A percentile compares a stretch with the other conserved stretches of the same genome.
These are phyloP conservation scores for Sclerotinia sclerotiorum DNA, from an alignment of 2,329 filamentous ascomycete genomes.

Conservation along the genomic window DNA sequence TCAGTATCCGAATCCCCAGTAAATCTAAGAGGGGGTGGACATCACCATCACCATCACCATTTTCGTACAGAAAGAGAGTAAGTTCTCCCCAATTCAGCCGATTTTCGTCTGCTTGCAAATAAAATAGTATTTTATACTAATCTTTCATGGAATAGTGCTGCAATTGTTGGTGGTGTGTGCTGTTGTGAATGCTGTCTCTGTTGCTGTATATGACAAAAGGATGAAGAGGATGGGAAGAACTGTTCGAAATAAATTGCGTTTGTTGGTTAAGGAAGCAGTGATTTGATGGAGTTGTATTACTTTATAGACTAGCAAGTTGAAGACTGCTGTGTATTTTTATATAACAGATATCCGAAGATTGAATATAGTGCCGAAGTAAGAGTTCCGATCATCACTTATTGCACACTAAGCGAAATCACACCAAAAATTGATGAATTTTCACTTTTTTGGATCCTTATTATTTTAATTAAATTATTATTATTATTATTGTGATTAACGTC, in stretches of 20 bases:
- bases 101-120: background rate
- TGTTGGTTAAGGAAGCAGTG: background rate
- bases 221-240: background rate
- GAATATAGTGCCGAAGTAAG: background rate
- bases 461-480: too few relatives aligned
- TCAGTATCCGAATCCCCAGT: background rate
- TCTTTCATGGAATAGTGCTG: background rate
- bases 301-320: background rate
- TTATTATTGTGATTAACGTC: too few relatives aligned
- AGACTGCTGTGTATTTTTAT: background rate
- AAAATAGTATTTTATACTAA: background rate
- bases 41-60: slow-evolving; percentile 5
- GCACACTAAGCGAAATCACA: too few relatives aligned
- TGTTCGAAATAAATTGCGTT: background rate
- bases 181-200: background rate
- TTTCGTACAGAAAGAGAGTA: background rate
- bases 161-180: background rate
- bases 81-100: background rate
- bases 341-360: background rate
- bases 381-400: too few relatives aligned
- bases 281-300: too few relatives aligned
- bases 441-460: too few relatives aligned
- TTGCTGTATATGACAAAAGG: background rate
- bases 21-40: slow-evolving; percentile 3
- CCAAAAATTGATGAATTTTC: background rate